phyloP scores from a whole-genome alignment of 2,329 filamentous ascomycete genomes.

The Phyllosticta citrichinensis region DNA sequence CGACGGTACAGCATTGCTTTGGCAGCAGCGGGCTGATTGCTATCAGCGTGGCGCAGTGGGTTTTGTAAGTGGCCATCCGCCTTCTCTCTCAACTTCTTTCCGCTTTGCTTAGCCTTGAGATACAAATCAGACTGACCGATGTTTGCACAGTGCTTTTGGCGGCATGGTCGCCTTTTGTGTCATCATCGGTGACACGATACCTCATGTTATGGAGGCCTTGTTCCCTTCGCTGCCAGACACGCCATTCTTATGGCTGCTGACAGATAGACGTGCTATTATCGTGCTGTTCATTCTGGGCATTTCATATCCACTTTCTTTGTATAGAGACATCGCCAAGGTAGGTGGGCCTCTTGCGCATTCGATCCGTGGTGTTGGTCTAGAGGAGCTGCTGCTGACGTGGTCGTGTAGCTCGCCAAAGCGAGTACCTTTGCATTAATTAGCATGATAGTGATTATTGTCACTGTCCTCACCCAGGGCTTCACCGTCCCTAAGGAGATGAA shows the following conservation, averaged over 20 bases:
- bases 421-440: conserved; percentile 86
- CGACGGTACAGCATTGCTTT: conserved; percentile 92
- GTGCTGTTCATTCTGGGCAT: conserved; percentile 76
- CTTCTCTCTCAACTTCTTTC: not conserved
- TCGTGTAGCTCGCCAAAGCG: conserved; percentile 77
- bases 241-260: conserved; percentile 72
- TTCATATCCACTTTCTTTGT: conserved; percentile 85
- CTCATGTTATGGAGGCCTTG: conserved; percentile 72
- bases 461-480: conserved; percentile 75
- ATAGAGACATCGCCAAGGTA: conserved; percentile 95
- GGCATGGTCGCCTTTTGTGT: conserved; percentile 98
- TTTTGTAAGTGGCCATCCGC: conserved; percentile 48
- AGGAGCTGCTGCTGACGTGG: not conserved
- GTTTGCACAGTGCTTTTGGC: conserved; percentile 61
- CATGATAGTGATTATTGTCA: conserved; percentile 83
- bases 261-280: conserved; percentile 74
- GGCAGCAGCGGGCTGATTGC: conserved; percentile 79
- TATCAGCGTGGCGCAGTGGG: conserved; percentile 89
- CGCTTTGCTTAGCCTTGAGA: conserved; percentile 10
- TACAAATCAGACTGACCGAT: not conserved
- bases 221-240: conserved; percentile 66
- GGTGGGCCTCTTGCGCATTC: conserved; percentile 14
- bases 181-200: conserved; percentile 93
- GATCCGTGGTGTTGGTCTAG: not conserved
- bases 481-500: conserved; percentile 61